Base-by-base conservation (phyloP, 164 flowering plant species). In the Akebia trifoliata region DNA sequence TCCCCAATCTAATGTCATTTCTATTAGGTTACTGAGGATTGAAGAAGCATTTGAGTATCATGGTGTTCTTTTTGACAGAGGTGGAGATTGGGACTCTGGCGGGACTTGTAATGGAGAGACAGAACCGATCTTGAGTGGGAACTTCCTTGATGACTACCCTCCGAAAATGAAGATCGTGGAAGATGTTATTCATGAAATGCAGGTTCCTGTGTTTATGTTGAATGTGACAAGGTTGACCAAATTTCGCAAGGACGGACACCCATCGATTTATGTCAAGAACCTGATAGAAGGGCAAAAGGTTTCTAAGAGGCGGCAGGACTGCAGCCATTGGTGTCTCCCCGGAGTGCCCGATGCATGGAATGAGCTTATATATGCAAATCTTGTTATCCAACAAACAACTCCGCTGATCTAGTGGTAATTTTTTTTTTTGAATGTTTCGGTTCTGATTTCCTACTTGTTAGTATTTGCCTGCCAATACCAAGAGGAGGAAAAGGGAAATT, bases 341-440 rank as follows among this genome's bases (percentile, higher is more conserved):
- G 98, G 98, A 47, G 86, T 89, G 24, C 98, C 95, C 1, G 98
- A 93, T 72, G 81, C 92, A n/a, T 89, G 97, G 98, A 93, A 93
- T 72, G 97, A 89, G 75, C 77, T 89, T 5, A 80, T 93, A 46
- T 93, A 87, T 51, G 77, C 86, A 32, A 64, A 63, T 45, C 62
- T 88, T 39, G 58, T 84, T 17, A 40, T 57, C 42, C 63, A 54
- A 38, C 56, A 30, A 47, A 65, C 57, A 12, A 11, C 64, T 9
- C 56, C 57, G 4, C 24, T 52, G 26, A 43, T 9, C 18, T 11
- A 24, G 17, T 34, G 15, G 43, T 48, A 49, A 54, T 32, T 37
- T 18, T 31, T 30, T 42, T 34, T 18, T n/a, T n/a, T 7, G 38
- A 18, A 18, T 56, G 4, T 56, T 53, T 8, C 4, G 39, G 4